Conservation (phyloP, 139 green algal genomes). For the Zygnema cylindricum region DNA sequence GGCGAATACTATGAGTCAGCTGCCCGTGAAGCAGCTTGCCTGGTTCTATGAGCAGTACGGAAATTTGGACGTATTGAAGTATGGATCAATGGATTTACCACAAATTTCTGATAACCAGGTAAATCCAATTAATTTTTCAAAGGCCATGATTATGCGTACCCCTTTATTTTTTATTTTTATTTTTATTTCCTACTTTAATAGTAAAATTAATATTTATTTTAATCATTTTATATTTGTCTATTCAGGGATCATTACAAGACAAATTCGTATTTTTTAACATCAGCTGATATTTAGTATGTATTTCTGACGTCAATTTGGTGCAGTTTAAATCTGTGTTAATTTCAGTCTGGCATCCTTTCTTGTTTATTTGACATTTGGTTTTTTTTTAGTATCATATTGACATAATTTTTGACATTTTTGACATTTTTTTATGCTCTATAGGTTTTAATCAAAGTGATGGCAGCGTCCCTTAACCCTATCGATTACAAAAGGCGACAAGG, state of each 20-base stretch:
- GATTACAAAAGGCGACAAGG: slow-evolving; percentile 36
- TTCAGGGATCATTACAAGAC: too few relatives aligned
- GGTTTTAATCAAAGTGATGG: slow-evolving; percentile 31
- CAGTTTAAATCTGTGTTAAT: background rate
- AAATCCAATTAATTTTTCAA: slow-evolving; percentile 4
- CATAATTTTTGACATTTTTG: background rate
- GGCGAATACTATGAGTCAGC: background rate
- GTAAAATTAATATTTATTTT: slow-evolving; percentile 3
- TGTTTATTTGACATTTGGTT: too few relatives aligned
- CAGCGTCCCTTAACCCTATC: slow-evolving; percentile 36
- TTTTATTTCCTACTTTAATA: background rate
- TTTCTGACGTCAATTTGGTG: background rate
- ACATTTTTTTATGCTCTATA: background rate
- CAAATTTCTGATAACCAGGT: slow-evolving; percentile 25
- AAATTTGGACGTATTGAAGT: slow-evolving; percentile 5
- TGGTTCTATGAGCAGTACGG: slow-evolving; percentile 46
- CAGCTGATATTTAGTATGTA: background rate
- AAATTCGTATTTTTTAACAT: slow-evolving; percentile 14
- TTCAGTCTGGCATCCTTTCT: too few relatives aligned
- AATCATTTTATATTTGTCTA: too few relatives aligned
- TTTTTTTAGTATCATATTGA: too few relatives aligned
- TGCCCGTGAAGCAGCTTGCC: slow-evolving; percentile 6
- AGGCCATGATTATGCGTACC: background rate
- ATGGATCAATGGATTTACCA: slow-evolving; percentile 20
- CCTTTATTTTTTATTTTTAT: background rate